Evolutionary conservation across 2,329 filamentous ascomycete genomes (phyloP), one percentile per base, ranked within the genome.

Genomic region (Exophiala phaeomuriformis): DNA sequence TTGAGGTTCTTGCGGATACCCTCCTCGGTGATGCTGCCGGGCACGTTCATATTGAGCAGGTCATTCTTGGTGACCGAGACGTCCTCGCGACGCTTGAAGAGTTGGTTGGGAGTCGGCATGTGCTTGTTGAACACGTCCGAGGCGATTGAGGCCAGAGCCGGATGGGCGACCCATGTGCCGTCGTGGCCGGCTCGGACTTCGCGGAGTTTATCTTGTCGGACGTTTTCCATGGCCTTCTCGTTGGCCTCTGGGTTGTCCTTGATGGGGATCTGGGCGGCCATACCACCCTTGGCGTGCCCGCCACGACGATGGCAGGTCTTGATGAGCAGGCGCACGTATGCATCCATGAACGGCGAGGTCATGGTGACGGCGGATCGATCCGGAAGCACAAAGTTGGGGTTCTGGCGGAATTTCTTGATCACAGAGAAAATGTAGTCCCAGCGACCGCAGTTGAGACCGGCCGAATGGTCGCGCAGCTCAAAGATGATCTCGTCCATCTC

Each of bases 401-500:
- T 93, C 67, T 95, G 83, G 69, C 93, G 88, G 86, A 97, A 95
- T 74, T 95, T 95, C 82, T 98, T 98, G 79, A 98, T 97, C 68
- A 91, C 89, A 71, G 86, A 93, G 80, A 98, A 98, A 75, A 98
- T 97, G 79, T 98, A 98, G 70, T 98, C 93, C 93, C 93, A 98
- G 64, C 93, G 86, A 61, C 93, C 93, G 73, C 93, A 97, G 83
- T 98, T 98, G 67, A 98, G 82, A 45, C 93, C 93, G 4, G 91
- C 86, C 71, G 85, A 91, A 78, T 98, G 93, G 69, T 97, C 91
- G 57, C 93, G 86, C 63, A 98, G 85, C 77, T 97, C 93, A 73
- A 96, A 98, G 75, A 98, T 97, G 74, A 98, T 97, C 83, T 98
- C 93, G 66, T 98, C 93, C 93, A 98, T 98, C 79, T 98, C 93